phyloP scores from a whole-genome alignment of 495 filamentous ascomycete species.

The Daldinia decipiens region DNA sequence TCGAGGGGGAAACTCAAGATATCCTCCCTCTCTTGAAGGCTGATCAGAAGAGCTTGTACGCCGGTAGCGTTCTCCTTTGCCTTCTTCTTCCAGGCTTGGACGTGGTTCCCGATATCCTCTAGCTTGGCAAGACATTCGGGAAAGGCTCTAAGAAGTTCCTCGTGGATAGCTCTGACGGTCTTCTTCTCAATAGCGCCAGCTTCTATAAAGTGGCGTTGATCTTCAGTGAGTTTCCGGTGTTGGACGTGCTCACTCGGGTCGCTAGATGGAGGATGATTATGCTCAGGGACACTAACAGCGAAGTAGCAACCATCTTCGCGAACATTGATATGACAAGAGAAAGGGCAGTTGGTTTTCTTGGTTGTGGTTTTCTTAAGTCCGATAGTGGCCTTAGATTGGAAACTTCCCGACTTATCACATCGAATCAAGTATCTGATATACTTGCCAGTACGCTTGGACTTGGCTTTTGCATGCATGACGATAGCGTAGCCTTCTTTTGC shows the following conservation, averaged over 20 bases:
- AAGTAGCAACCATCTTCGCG: slow-evolving; percentile 45
- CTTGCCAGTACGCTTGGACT: slow-evolving; percentile 43
- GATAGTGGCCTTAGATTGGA: slow-evolving; percentile 45
- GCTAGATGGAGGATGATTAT: slow-evolving; percentile 45
- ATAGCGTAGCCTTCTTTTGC: slow-evolving; percentile 46
- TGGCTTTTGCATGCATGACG: slow-evolving; percentile 44
- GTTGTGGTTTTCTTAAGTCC: slow-evolving; percentile 43
- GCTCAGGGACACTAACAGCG: slow-evolving; percentile 39
- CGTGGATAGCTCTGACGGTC: slow-evolving; percentile 42
- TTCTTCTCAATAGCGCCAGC: slow-evolving; percentile 43
- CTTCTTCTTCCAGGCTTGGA: slow-evolving; percentile 47
- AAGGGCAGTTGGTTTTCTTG: slow-evolving; percentile 49
- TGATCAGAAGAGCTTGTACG: slow-evolving; percentile 46
- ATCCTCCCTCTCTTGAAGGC: slow-evolving; percentile 46
- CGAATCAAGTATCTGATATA: slow-evolving; percentile 48
- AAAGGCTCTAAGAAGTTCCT: slow-evolving; percentile 40
- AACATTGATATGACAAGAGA: slow-evolving; percentile 43
- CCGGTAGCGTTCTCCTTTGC: slow-evolving; percentile 47
- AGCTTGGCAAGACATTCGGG: slow-evolving; percentile 43
- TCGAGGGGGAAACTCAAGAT: slow-evolving; percentile 46
- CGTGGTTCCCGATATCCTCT: slow-evolving; percentile 46
- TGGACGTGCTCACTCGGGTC: slow-evolving; percentile 42
- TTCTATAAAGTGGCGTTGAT: slow-evolving; percentile 46
- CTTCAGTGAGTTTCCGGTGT: slow-evolving; percentile 45
- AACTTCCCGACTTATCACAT: slow-evolving; percentile 47